These are phyloP conservation scores for Coffea eugenioides DNA, from an alignment of 257 asterid genomes.

Conservation along the genomic window DNA sequence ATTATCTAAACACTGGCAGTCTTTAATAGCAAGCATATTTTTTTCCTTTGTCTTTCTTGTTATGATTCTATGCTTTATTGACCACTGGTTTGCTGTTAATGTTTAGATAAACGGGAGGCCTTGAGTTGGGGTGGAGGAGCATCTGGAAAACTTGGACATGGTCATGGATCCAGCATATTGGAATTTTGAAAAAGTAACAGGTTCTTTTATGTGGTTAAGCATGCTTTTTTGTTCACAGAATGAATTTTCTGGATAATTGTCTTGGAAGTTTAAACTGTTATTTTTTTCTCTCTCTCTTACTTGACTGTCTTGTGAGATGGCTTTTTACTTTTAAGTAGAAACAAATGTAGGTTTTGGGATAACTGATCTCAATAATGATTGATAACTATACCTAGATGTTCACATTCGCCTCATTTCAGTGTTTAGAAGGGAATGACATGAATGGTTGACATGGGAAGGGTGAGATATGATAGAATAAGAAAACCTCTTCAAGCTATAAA, in stretches of 20 bases:
- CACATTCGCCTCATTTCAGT: background rate
- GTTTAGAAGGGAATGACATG: background rate
- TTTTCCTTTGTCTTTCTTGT: background rate
- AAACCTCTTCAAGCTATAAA: background rate
- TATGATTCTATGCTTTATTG: constrained; percentile 8
- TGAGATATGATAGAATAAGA: background rate
- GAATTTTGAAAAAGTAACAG: constrained; percentile 77
- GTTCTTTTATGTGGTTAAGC: constrained; percentile 34
- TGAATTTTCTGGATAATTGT: constrained; percentile 1
- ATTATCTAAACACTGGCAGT: background rate
- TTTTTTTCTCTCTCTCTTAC: background rate
- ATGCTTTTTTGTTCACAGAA: background rate
- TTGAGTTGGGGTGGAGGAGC: constrained; percentile 99
- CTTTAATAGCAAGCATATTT: background rate
- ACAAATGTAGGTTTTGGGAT: background rate
- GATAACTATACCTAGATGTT: background rate
- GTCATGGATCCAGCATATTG: constrained; percentile 66
- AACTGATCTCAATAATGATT: background rate
- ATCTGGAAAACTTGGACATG: constrained; percentile 97
- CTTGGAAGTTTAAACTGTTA: background rate
- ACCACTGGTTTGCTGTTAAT: constrained; percentile 9
- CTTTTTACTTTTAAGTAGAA: background rate
- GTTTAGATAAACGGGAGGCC: constrained; percentile 76
- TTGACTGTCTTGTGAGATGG: background rate
- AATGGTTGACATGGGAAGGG: background rate